These are phyloP conservation scores for Piloderma croceum DNA, from an alignment of 768 basidiomycete genomes.

Conservation along the genomic window DNA sequence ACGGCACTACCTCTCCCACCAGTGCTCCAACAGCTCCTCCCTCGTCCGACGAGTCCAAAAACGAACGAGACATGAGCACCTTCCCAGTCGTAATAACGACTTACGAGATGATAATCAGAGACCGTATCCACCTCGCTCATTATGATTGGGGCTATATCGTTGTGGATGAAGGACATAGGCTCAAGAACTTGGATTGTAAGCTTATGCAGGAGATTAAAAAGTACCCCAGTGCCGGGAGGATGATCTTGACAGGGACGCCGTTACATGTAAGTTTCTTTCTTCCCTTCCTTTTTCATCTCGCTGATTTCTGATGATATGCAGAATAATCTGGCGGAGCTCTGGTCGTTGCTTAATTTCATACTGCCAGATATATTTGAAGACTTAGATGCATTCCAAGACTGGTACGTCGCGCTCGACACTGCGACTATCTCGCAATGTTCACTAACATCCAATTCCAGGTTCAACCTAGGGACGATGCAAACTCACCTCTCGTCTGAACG, in stretches of 20 bases:
- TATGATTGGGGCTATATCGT: constrained; percentile 90
- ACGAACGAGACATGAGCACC: constrained; percentile 7
- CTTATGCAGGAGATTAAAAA: constrained; percentile 88
- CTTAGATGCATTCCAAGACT: constrained; percentile 84
- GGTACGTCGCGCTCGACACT: constrained; percentile 38
- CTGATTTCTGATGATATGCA: constrained; percentile 28
- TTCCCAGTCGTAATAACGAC: constrained; percentile 89
- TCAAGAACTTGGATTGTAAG: constrained; percentile 92
- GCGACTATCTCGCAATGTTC: constrained; percentile 20
- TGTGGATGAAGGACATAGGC: constrained; percentile 90
- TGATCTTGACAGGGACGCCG: constrained; percentile 95
- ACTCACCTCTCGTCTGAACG: constrained; percentile 50
- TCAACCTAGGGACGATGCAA: constrained; percentile 65
- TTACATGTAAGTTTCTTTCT: constrained; percentile 60
- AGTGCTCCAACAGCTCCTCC: too few relatives aligned
- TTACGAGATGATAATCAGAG: constrained; percentile 88
- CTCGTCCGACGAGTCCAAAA: too few relatives aligned
- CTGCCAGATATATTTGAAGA: constrained; percentile 92
- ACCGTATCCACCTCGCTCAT: constrained; percentile 56
- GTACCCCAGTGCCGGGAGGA: constrained; percentile 76
- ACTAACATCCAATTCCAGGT: constrained; percentile 37
- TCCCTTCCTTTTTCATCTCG: background rate
- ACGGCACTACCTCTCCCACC: background rate
- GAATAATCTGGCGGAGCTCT: constrained; percentile 94
- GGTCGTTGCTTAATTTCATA: constrained; percentile 94